These are phyloP conservation scores for Spirogloea muscicola DNA, from an alignment of 139 green algal genomes.

Conservation along the genomic window DNA sequence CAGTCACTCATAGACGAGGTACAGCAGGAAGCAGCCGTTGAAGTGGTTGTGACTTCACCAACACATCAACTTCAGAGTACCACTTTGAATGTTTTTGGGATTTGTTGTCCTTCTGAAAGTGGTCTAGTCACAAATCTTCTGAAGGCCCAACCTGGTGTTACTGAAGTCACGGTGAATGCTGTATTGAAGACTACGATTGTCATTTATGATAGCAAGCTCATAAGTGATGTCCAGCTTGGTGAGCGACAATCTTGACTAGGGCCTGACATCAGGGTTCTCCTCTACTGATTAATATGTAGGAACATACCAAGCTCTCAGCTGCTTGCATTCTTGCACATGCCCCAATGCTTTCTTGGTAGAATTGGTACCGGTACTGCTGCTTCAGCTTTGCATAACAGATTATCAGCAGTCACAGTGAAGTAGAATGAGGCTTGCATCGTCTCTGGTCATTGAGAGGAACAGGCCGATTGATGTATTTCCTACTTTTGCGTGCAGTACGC, in stretches of 20 bases:
- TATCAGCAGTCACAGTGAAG: not conserved
- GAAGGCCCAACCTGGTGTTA: constrained; percentile 55
- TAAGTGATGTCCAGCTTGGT: constrained; percentile 50
- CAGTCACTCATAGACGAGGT: no score
- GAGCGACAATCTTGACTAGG: no score
- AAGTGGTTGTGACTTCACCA: no score
- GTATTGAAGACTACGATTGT: constrained; percentile 65
- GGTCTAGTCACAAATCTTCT: constrained; percentile 61
- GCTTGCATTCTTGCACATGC: not conserved
- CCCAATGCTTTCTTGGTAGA: not conserved
- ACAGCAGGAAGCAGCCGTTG: no score
- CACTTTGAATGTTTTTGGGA: constrained; percentile 54
- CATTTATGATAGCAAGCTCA: constrained; percentile 46
- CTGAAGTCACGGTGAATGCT: constrained; percentile 57
- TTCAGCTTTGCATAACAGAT: not conserved
- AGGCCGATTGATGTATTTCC: not conserved
- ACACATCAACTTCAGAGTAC: no score
- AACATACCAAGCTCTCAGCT: no score
- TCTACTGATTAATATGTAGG: not conserved
- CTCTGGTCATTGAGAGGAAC: not conserved
- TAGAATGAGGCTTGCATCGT: not conserved
- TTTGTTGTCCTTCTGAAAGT: constrained; percentile 70
- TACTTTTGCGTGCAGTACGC: constrained; percentile 34
- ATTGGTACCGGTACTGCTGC: not conserved
- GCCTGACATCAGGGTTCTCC: not conserved